Evolutionary conservation across 306 rosid species (phyloP).

Genomic region (Cercis canadensis): DNA sequence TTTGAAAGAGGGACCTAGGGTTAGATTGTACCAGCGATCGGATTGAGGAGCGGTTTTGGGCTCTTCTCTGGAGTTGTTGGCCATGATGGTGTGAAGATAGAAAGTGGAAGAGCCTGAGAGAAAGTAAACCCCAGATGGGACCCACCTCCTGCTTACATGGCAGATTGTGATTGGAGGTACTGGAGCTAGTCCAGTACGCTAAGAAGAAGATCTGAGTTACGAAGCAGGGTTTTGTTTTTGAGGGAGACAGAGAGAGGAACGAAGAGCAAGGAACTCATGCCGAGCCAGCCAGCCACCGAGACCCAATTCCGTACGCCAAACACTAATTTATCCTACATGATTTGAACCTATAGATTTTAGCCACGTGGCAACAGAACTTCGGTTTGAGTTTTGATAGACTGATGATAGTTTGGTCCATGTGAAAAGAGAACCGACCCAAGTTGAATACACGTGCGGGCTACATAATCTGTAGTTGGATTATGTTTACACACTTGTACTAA

Average conservation of each 20-base stretch:
- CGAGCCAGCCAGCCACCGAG: background rate
- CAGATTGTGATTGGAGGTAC: conserved; percentile 12
- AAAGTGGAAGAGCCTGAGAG: conserved; percentile 22
- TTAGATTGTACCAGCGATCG: conserved; percentile 84
- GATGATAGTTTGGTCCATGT: too few relatives aligned
- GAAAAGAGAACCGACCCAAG: too few relatives aligned
- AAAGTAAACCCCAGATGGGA: background rate
- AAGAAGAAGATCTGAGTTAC: background rate
- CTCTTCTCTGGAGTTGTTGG: conserved; percentile 80
- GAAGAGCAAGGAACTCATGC: background rate
- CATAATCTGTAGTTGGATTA: too few relatives aligned
- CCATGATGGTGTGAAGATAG: conserved; percentile 44
- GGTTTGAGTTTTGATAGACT: too few relatives aligned
- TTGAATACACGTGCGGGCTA: too few relatives aligned
- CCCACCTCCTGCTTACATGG: conserved; percentile 31
- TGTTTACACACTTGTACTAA: too few relatives aligned
- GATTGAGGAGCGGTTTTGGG: conserved; percentile 82
- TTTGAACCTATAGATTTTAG: background rate
- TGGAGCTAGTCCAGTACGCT: background rate
- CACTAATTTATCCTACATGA: background rate
- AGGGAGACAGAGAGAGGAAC: background rate
- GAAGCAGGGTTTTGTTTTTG: background rate
- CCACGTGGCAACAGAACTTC: background rate
- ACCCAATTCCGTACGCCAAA: background rate
- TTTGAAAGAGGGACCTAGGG: conserved; percentile 85